These are phyloP conservation scores for Rhodotorula diobovata DNA, from an alignment of 768 basidiomycete species.

Conservation along the genomic window DNA sequence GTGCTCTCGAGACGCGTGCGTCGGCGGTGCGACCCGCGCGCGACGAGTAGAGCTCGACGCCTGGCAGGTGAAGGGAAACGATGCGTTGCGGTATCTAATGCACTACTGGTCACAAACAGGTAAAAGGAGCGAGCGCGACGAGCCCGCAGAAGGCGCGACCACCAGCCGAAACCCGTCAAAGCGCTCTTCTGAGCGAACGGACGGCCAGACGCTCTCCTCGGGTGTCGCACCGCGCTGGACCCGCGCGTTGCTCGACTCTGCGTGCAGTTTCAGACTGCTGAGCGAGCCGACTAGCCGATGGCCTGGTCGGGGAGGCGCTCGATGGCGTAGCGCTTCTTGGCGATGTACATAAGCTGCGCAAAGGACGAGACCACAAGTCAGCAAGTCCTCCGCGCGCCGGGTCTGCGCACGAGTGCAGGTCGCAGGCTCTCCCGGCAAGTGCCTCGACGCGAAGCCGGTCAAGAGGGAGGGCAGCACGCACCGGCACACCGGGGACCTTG, in stretches of 20 bases:
- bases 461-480: neutral
- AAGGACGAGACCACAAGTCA: neutral
- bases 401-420: neutral
- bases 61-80: too few relatives aligned
- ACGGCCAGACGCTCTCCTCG: too few relatives aligned
- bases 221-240: too few relatives aligned
- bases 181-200: too few relatives aligned
- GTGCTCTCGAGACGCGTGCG: too few relatives aligned
- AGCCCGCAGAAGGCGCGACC: neutral
- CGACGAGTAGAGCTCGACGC: too few relatives aligned
- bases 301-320: constrained; percentile 90
- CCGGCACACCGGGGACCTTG: constrained; percentile 55
- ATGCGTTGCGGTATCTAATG: neutral
- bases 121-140: neutral
- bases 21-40: neutral
- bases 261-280: too few relatives aligned
- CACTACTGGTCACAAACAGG: neutral
- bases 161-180: too few relatives aligned
- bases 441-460: too few relatives aligned
- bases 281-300: constrained; percentile 19
- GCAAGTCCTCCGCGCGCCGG: neutral
- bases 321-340: constrained; percentile 83
- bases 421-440: too few relatives aligned
- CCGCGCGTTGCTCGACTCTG: too few relatives aligned
- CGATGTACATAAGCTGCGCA: constrained; percentile 89